phyloP scores from a whole-genome alignment of 148 eudicot species.

The Vaccinium corymbosum region DNA sequence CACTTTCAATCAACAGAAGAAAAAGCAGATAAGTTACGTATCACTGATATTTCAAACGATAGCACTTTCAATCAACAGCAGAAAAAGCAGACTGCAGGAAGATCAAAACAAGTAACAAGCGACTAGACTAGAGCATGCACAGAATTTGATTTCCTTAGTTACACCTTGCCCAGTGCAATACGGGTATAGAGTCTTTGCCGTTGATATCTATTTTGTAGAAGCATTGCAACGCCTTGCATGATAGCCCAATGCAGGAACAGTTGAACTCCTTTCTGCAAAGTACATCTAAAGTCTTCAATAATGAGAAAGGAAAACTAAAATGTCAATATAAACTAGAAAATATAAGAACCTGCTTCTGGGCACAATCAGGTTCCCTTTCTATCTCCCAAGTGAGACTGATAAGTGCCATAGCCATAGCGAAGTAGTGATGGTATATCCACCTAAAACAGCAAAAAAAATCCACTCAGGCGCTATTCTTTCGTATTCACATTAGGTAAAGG shows the following conservation, averaged over 20 bases:
- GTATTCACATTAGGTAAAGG: neutral
- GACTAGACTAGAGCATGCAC: neutral
- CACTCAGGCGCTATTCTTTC: neutral
- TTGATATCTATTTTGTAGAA: slow-evolving; percentile 90
- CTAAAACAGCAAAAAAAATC: slow-evolving; percentile 30
- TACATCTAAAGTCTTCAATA: slow-evolving; percentile 15
- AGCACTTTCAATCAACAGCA: neutral
- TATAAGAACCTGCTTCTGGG: slow-evolving; percentile 70
- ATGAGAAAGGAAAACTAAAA: slow-evolving; percentile 13
- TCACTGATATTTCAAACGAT: neutral
- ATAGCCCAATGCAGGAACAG: slow-evolving; percentile 91
- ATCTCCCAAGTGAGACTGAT: slow-evolving; percentile 99
- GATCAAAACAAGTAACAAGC: neutral
- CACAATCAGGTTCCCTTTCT: slow-evolving; percentile 77
- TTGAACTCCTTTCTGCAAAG: slow-evolving; percentile 74
- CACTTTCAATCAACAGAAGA: too few species aligned
- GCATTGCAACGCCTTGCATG: slow-evolving; percentile 98
- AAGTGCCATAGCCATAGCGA: slow-evolving; percentile 93
- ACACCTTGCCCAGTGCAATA: slow-evolving; percentile 95
- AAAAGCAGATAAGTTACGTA: neutral
- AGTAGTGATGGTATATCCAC: slow-evolving; percentile 97
- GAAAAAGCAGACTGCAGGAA: neutral
- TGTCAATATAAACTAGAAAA: neutral
- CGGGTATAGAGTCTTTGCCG: slow-evolving; percentile 94
- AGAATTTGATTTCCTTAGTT: neutral